Conservation (phyloP, 148 eudicot species). For the Rhododendron ferrugineum region DNA sequence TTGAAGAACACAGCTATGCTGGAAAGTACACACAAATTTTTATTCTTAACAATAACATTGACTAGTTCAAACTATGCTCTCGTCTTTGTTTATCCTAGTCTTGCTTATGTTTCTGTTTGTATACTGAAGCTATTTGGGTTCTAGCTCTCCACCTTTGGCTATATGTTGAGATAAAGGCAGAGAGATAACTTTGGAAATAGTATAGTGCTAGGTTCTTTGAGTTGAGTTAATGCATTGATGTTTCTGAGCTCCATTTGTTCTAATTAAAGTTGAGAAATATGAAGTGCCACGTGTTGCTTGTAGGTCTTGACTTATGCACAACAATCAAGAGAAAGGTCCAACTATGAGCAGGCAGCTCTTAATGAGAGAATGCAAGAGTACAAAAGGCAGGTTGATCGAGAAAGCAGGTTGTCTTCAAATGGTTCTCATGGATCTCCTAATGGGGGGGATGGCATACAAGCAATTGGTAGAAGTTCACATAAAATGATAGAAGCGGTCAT, state of each 20-base stretch:
- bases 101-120: background rate
- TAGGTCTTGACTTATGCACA: constrained; percentile 96
- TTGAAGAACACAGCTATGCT: background rate
- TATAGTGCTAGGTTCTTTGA: background rate
- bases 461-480: constrained; percentile 94
- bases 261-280: background rate
- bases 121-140: background rate
- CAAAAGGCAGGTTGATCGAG: constrained; percentile 87
- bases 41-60: background rate
- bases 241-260: background rate
- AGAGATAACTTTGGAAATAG: background rate
- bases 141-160: background rate
- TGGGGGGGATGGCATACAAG: constrained; percentile 94
- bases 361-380: constrained; percentile 96
- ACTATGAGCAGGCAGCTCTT: constrained; percentile 92
- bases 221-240: background rate
- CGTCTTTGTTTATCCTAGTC: background rate
- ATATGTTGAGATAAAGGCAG: background rate
- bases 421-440: constrained; percentile 89
- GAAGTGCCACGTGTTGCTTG: background rate
- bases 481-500: constrained; percentile 95
- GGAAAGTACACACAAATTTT: background rate
- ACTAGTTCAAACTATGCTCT: background rate
- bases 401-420: constrained; percentile 80
- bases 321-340: constrained; percentile 91